Conservation (phyloP, 257 asterid species). For the Solanum bukasovii region DNA sequence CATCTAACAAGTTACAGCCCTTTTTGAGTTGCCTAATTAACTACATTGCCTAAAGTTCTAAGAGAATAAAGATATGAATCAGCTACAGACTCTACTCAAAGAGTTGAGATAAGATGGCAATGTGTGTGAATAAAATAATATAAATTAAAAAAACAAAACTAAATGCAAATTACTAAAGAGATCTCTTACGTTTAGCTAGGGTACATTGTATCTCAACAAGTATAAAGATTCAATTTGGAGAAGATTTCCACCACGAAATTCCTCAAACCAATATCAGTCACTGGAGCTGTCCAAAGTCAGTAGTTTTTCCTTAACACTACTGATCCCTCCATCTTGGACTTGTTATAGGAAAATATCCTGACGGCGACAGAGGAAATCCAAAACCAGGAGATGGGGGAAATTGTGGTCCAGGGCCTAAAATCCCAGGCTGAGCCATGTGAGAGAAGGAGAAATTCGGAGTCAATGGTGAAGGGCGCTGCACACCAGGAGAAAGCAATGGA, state of each 20-base stretch:
- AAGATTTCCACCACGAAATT: conserved; percentile 7
- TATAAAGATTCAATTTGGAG: conserved; percentile 15
- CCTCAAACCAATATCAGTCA: conserved; percentile 8
- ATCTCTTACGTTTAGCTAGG: conserved; percentile 14
- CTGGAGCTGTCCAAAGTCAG: conserved; percentile 19
- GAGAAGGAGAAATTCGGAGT: conserved; percentile 75
- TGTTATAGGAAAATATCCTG: conserved; percentile 50
- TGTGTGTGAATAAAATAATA: conserved; percentile 6
- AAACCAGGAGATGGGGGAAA: conserved; percentile 83
- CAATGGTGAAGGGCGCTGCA: conserved; percentile 48
- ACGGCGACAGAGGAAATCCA: conserved; percentile 78
- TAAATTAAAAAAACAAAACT: not conserved
- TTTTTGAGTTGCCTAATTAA: not conserved
- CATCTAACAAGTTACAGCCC: not conserved
- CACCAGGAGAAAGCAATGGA: conserved; percentile 82
- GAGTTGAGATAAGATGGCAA: not conserved
- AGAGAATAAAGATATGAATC: conserved; percentile 7
- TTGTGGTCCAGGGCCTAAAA: conserved; percentile 77
- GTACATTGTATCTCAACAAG: conserved; percentile 12
- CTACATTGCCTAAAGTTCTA: not conserved
- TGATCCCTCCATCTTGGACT: conserved; percentile 93
- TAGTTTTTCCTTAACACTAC: conserved; percentile 24
- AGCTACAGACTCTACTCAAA: conserved; percentile 10
- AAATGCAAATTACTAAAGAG: conserved; percentile 2
- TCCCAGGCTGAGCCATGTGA: conserved; percentile 61